Evolutionary conservation across 2,329 filamentous ascomycete genomes (phyloP).

Genomic region (Zasmidium angulare): DNA sequence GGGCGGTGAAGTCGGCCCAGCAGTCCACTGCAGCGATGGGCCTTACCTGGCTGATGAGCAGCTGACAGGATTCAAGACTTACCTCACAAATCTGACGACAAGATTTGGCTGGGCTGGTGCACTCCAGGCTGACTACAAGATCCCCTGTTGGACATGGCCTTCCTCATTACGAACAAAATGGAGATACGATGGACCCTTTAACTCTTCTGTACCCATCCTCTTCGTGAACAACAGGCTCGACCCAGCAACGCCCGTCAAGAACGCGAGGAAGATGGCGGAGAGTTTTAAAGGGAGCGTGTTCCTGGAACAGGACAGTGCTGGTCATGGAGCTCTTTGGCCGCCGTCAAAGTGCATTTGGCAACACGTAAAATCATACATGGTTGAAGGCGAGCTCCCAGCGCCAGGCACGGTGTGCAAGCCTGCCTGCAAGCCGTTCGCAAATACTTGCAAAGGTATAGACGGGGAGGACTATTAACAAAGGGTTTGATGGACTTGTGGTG

Average conservation of each 20-base stretch:
- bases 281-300: slow-evolving; percentile 32
- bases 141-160: slow-evolving; percentile 24
- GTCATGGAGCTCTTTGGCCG: slow-evolving; percentile 32
- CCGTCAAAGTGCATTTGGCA: slow-evolving; percentile 28
- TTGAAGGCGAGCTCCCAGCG: slow-evolving; percentile 32
- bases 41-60: slow-evolving; percentile 13
- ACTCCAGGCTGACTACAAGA: slow-evolving; percentile 24
- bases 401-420: slow-evolving; percentile 29
- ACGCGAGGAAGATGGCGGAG: slow-evolving; percentile 37
- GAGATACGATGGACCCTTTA: slow-evolving; percentile 21
- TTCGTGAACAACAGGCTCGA: slow-evolving; percentile 29
- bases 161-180: slow-evolving; percentile 22
- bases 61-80: slow-evolving; percentile 15
- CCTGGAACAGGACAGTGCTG: slow-evolving; percentile 34
- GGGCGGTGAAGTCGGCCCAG: slow-evolving; percentile 18
- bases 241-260: slow-evolving; percentile 36
- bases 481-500: neutral
- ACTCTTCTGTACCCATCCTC: slow-evolving; percentile 16
- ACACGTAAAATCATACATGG: slow-evolving; percentile 34
- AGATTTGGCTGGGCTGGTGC: slow-evolving; percentile 20
- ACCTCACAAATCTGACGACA: slow-evolving; percentile 14
- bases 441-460: slow-evolving; percentile 13
- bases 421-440: slow-evolving; percentile 15
- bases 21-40: slow-evolving; percentile 22
- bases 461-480: slow-evolving; percentile 2